Conservation (phyloP, 768 basidiomycete species). For the Suillus placidus region DNA sequence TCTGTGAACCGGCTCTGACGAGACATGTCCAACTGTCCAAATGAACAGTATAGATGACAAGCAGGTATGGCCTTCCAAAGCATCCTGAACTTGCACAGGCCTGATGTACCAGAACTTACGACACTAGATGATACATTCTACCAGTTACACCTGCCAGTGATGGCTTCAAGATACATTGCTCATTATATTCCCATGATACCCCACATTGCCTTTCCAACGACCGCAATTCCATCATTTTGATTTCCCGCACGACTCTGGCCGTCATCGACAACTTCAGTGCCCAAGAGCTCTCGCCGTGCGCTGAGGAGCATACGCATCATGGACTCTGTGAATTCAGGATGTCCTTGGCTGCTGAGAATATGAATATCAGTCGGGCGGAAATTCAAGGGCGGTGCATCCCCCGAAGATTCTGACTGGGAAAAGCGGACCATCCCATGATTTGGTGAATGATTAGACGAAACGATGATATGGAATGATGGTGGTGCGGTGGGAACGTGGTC, state of each 20-base stretch:
- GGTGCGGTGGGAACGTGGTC: slow-evolving; percentile 78
- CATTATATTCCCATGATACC: slow-evolving; percentile 43
- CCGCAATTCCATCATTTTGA: slow-evolving; percentile 46
- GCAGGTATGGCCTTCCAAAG: neutral
- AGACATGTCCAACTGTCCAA: neutral
- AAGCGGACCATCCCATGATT: slow-evolving; percentile 78
- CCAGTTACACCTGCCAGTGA: neutral
- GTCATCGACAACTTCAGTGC: slow-evolving; percentile 22
- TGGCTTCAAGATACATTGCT: neutral
- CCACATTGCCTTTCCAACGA: slow-evolving; percentile 48
- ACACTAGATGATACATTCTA: neutral
- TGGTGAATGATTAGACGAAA: slow-evolving; percentile 52
- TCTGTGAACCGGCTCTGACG: slow-evolving; percentile 16
- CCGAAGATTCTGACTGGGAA: slow-evolving; percentile 16
- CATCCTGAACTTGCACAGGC: neutral
- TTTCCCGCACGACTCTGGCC: slow-evolving; percentile 25
- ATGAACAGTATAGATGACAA: neutral
- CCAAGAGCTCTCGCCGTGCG: slow-evolving; percentile 54
- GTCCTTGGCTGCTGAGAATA: slow-evolving; percentile 85
- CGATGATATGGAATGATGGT: slow-evolving; percentile 59
- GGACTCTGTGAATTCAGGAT: slow-evolving; percentile 82
- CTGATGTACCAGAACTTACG: neutral
- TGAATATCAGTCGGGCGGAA: slow-evolving; percentile 53
- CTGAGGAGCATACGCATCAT: slow-evolving; percentile 60
- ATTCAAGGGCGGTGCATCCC: slow-evolving; percentile 19